Conservation (phyloP, 495 filamentous ascomycete species). For the Podospora comata region DNA sequence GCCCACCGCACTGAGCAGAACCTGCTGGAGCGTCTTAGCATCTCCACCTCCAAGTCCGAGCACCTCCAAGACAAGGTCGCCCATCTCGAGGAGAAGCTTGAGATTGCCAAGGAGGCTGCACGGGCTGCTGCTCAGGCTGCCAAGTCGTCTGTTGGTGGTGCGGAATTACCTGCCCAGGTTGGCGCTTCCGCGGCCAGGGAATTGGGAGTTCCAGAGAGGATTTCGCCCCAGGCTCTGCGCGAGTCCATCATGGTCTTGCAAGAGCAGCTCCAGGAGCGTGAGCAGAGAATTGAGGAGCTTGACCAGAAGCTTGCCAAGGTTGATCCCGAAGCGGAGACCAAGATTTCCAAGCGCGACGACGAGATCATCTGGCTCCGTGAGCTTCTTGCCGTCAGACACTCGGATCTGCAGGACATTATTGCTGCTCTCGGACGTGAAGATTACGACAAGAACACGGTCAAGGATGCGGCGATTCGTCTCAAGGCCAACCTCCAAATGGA, state of each 20-base stretch:
- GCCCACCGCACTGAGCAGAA: slow-evolving; percentile 65
- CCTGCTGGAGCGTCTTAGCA: slow-evolving; percentile 64
- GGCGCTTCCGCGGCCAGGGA: slow-evolving; percentile 39
- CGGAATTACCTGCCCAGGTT: slow-evolving; percentile 31
- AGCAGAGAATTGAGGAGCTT: slow-evolving; percentile 80
- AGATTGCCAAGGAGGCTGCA: slow-evolving; percentile 87
- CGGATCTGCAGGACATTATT: slow-evolving; percentile 91
- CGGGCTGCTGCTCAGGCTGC: slow-evolving; percentile 81
- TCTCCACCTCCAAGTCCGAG: slow-evolving; percentile 74
- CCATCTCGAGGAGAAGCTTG: slow-evolving; percentile 80
- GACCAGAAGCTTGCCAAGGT: slow-evolving; percentile 64
- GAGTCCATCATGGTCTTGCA: slow-evolving; percentile 96
- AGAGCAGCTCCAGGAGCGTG: slow-evolving; percentile 92
- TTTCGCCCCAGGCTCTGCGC: slow-evolving; percentile 87
- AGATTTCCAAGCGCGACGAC: slow-evolving; percentile 84
- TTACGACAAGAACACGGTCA: slow-evolving; percentile 71
- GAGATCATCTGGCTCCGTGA: slow-evolving; percentile 95
- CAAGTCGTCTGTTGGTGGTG: slow-evolving; percentile 55
- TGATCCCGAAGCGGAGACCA: slow-evolving; percentile 69
- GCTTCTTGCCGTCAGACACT: slow-evolving; percentile 81
- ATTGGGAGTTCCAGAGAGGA: slow-evolving; percentile 70
- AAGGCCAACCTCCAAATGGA: slow-evolving; percentile 97
- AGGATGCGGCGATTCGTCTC: slow-evolving; percentile 86
- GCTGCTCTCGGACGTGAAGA: slow-evolving; percentile 66
- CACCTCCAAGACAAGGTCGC: slow-evolving; percentile 76